A percentile compares a stretch with the other conserved stretches of the same genome.
phyloP scores from a whole-genome alignment of 1,284 basidiomycete species.

The Leccinum pachyderme region DNA sequence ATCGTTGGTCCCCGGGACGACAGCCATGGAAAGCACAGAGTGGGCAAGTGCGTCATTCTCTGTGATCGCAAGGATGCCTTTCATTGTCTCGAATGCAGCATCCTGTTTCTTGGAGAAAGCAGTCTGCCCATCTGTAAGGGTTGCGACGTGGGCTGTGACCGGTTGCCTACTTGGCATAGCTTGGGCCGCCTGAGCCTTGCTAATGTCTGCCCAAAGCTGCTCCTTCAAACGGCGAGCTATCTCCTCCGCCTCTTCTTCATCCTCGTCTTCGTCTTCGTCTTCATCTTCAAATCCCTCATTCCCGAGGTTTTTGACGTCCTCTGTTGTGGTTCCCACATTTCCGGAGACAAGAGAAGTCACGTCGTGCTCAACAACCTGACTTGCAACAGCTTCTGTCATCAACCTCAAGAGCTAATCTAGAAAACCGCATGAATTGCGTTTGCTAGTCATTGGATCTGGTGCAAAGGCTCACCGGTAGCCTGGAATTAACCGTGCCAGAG shows the following conservation, averaged over 20 bases:
- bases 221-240: slow-evolving; percentile 67
- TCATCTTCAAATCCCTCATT: slow-evolving; percentile 46
- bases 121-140: slow-evolving; percentile 2
- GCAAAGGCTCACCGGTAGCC: slow-evolving; percentile 12
- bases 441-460: slow-evolving; percentile 5
- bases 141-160: neutral
- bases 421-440: slow-evolving; percentile 11
- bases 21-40: slow-evolving; percentile 47
- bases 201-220: slow-evolving; percentile 71
- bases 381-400: slow-evolving; percentile 17
- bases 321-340: slow-evolving; percentile 6
- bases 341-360: neutral
- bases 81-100: slow-evolving; percentile 59
- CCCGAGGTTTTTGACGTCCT: slow-evolving; percentile 37
- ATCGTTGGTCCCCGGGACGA: slow-evolving; percentile 44
- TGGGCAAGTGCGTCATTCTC: slow-evolving; percentile 55
- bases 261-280: slow-evolving; percentile 57
- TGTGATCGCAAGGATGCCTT: slow-evolving; percentile 54
- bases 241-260: slow-evolving; percentile 69
- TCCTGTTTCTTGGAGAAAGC: slow-evolving; percentile 45
- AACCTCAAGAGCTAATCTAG: slow-evolving; percentile 7
- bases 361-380: slow-evolving; percentile 6
- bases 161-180: slow-evolving; percentile 13
- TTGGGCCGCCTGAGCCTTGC: slow-evolving; percentile 53
- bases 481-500: neutral